phyloP scores from a whole-genome alignment of 352 stramenopile genomes.

The Pythium angustatum region DNA sequence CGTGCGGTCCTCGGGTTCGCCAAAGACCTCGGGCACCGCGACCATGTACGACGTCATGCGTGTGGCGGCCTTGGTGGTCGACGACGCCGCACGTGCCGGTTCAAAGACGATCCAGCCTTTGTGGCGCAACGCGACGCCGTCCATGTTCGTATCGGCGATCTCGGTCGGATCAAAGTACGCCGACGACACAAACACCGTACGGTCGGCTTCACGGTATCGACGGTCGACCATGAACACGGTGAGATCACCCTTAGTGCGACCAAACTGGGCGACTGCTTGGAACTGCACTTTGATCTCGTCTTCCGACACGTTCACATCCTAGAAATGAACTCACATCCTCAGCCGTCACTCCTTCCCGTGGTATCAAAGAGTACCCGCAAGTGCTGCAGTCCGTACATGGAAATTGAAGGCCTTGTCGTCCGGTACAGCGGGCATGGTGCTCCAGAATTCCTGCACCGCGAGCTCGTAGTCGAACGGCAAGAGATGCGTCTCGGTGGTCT shows the following conservation, averaged over 20 bases:
- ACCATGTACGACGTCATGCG: constrained; percentile 8
- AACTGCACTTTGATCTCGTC: constrained; percentile 4
- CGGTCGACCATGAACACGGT: neutral
- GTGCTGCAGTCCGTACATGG: too few species aligned
- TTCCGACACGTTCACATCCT: constrained; percentile 2
- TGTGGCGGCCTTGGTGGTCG: neutral
- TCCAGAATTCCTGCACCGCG: constrained; percentile 9
- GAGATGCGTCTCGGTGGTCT: constrained; percentile 4
- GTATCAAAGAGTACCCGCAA: too few species aligned
- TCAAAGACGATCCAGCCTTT: constrained; percentile 17
- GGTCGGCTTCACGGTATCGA: neutral
- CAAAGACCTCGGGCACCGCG: neutral
- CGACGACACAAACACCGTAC: constrained; percentile 4
- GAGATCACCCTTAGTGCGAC: neutral
- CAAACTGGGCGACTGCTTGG: neutral
- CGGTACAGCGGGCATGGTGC: neutral
- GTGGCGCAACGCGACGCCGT: constrained; percentile 18
- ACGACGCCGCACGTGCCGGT: neutral
- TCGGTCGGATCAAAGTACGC: constrained; percentile 1
- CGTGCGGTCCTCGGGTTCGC: neutral
- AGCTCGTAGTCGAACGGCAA: constrained; percentile 19
- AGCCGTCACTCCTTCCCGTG: too few species aligned
- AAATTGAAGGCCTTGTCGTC: neutral
- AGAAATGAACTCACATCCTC: too few species aligned
- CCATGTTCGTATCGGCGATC: constrained; percentile 7